phyloP scores from a whole-genome alignment of 2,329 filamentous ascomycete genomes.

The Metarhizium anisopliae region DNA sequence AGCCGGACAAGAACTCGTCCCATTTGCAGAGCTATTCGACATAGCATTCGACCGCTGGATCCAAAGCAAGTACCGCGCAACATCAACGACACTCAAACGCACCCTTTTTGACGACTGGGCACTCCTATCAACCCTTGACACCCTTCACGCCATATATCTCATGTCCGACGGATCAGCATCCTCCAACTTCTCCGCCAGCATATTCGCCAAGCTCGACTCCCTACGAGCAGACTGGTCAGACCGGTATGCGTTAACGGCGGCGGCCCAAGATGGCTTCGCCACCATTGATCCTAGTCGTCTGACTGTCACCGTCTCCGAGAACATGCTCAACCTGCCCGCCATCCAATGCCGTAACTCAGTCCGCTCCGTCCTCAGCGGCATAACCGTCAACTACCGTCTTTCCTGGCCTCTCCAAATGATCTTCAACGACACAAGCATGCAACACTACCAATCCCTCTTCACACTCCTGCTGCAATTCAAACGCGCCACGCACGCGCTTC shows the following conservation, averaged over 20 bases:
- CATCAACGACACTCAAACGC: conserved; percentile 55
- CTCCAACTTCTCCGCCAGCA: conserved; percentile 52
- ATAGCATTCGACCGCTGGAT: conserved; percentile 69
- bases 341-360: conserved; percentile 49
- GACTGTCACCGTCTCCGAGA: conserved; percentile 42
- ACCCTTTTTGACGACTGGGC: conserved; percentile 62
- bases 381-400: conserved; percentile 62
- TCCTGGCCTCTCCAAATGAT: conserved; percentile 63
- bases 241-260: conserved; percentile 68
- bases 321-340: conserved; percentile 30
- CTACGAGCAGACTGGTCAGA: conserved; percentile 62
- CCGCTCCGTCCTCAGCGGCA: conserved; percentile 41
- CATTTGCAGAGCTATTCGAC: conserved; percentile 69
- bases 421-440: conserved; percentile 54
- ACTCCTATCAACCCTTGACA: conserved; percentile 54
- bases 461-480: conserved; percentile 70
- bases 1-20: conserved; percentile 39
- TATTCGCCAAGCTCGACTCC: conserved; percentile 69
- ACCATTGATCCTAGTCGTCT: conserved; percentile 50
- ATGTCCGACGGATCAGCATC: conserved; percentile 64
- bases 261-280: conserved; percentile 65
- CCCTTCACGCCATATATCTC: conserved; percentile 66
- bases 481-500: conserved; percentile 59
- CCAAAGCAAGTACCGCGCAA: conserved; percentile 60
- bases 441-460: conserved; percentile 63